Conservation (phyloP, 2,329 filamentous ascomycete genomes). For the Purpureocillium takamizusanense region DNA sequence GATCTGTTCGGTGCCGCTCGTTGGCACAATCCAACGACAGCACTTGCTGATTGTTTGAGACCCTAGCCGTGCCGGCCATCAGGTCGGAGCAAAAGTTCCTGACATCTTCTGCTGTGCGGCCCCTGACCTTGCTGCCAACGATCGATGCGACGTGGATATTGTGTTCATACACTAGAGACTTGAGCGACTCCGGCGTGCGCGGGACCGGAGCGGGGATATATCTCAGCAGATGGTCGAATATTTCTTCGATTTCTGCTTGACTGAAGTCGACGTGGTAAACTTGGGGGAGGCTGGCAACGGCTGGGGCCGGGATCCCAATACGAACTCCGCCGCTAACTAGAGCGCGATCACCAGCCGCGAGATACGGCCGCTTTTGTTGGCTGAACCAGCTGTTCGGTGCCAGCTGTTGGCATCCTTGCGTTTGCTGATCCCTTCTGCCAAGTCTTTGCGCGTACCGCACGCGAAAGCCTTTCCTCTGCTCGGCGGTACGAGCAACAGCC, state of each 20-base stretch:
- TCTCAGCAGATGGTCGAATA: conserved; percentile 6
- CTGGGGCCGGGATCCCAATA: too few species aligned
- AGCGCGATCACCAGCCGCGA: too few species aligned
- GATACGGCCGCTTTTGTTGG: too few species aligned
- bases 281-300: too few species aligned
- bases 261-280: conserved; percentile 38
- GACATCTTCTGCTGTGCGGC: conserved; percentile 17
- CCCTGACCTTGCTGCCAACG: conserved; percentile 11
- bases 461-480: too few species aligned
- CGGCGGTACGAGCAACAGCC: too few species aligned
- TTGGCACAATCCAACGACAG: conserved; percentile 15
- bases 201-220: conserved; percentile 8
- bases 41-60: conserved; percentile 8
- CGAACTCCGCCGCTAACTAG: too few species aligned
- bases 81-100: conserved; percentile 23
- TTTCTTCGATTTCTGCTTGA: conserved; percentile 22
- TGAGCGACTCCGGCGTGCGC: conserved; percentile 11
- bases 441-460: too few species aligned
- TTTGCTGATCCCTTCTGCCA: too few species aligned
- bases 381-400: too few species aligned
- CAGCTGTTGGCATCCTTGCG: too few species aligned
- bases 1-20: conserved; percentile 5
- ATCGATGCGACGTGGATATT: conserved; percentile 16
- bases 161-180: conserved; percentile 8
- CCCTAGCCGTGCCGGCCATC: conserved; percentile 9